phyloP scores from a whole-genome alignment of 129 eudicot genomes.

The Deinandra increscens region DNA sequence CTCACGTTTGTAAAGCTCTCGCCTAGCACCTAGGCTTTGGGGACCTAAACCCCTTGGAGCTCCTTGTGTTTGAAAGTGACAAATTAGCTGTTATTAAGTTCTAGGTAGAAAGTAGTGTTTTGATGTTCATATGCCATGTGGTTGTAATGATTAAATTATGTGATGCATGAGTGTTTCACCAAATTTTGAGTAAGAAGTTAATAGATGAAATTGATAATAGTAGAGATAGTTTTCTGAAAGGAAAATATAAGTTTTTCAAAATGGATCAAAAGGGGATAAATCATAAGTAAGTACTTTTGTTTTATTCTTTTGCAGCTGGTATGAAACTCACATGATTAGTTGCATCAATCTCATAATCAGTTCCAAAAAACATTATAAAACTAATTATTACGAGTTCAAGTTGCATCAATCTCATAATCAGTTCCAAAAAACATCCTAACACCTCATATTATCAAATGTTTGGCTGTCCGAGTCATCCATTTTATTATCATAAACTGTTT shows the following conservation, averaged over 20 bases:
- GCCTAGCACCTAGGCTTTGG: too few species aligned
- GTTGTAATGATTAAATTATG: neutral
- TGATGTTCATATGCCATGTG: neutral
- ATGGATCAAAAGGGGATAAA: neutral
- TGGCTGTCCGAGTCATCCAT: neutral
- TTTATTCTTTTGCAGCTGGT: neutral
- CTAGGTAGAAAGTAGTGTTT: neutral
- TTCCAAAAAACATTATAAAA: neutral
- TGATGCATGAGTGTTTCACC: neutral
- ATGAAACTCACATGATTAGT: neutral
- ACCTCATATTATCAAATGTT: neutral
- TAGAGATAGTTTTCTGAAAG: neutral
- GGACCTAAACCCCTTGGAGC: too few species aligned
- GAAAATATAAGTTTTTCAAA: neutral
- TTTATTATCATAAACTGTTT: constrained; percentile 8
- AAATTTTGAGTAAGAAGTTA: neutral
- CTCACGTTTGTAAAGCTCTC: too few species aligned
- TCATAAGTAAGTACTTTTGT: neutral
- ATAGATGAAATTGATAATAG: neutral
- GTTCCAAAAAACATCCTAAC: neutral
- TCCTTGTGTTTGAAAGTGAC: neutral
- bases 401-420: neutral
- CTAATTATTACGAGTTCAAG: neutral
- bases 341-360: neutral
- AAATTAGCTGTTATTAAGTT: too few species aligned